Conservation (phyloP, 352 stramenopile genomes). For the Phytopythium aichiense region DNA sequence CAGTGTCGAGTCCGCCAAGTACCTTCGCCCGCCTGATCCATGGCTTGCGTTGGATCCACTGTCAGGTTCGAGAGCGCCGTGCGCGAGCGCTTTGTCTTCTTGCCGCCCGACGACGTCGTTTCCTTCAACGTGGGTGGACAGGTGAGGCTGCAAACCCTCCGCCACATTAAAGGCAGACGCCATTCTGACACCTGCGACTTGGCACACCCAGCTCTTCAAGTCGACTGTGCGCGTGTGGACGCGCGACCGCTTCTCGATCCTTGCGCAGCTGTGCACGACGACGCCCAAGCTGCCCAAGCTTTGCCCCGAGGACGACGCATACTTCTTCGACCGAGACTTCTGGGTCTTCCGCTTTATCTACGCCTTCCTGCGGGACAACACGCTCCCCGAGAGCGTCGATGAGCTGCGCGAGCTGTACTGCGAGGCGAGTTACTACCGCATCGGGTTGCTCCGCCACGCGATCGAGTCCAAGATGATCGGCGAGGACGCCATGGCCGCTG, state of each 20-base stretch:
- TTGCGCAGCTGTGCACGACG: constrained; percentile 74
- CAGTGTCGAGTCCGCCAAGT: not conserved
- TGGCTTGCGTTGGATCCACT: not conserved
- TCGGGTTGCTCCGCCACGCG: constrained; percentile 65
- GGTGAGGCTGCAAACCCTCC: constrained; percentile 10
- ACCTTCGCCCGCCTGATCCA: not conserved
- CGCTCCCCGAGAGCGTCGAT: constrained; percentile 47
- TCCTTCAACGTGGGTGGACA: constrained; percentile 72
- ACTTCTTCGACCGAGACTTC: constrained; percentile 73
- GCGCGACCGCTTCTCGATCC: constrained; percentile 72
- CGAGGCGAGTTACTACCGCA: constrained; percentile 73
- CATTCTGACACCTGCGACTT: not conserved
- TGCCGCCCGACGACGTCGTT: constrained; percentile 40
- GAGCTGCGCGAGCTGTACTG: constrained; percentile 73
- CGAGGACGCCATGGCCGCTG: constrained; percentile 36
- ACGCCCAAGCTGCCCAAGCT: constrained; percentile 49
- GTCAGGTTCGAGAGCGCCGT: constrained; percentile 59
- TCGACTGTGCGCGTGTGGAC: constrained; percentile 72
- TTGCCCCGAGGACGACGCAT: constrained; percentile 47
- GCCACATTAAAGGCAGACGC: not conserved
- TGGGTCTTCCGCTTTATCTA: constrained; percentile 75
- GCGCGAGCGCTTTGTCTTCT: constrained; percentile 52
- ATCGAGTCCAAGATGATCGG: constrained; percentile 76
- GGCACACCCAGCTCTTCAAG: constrained; percentile 45
- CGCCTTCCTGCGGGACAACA: constrained; percentile 61